A percentile compares a stretch with the other conserved stretches of the same genome.
phyloP scores from a whole-genome alignment of 331 rosid genomes.

The Pyrus hybrid region DNA sequence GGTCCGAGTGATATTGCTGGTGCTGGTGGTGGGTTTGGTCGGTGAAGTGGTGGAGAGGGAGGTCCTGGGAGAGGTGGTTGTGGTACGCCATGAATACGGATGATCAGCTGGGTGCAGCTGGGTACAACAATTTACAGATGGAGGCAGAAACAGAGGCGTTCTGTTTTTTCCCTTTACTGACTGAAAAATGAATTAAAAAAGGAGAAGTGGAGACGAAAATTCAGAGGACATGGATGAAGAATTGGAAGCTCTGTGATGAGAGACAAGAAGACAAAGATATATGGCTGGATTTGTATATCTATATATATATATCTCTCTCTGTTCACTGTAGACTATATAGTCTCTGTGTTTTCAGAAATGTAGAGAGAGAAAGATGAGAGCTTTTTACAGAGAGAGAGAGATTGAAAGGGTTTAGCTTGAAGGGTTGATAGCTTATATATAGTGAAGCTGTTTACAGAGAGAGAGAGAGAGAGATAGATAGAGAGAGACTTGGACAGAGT shows the following conservation, averaged over 20 bases:
- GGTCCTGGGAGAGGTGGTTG: constrained; percentile 57
- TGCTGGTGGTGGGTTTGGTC: constrained; percentile 47
- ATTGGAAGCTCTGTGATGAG: neutral
- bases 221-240: neutral
- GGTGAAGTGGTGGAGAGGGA: constrained; percentile 69
- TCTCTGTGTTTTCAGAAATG: neutral
- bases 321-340: neutral
- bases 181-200: neutral
- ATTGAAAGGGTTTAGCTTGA: neutral
- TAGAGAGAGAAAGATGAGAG: neutral
- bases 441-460: constrained; percentile 7
- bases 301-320: neutral
- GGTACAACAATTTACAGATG: neutral
- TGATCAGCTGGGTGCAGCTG: neutral
- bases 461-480: too few species aligned
- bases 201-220: neutral
- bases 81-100: constrained; percentile 63
- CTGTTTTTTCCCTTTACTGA: neutral
- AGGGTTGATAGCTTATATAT: neutral
- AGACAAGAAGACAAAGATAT: neutral
- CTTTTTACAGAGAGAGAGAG: neutral
- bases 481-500: neutral
- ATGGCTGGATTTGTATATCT: neutral
- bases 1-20: constrained; percentile 16
- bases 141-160: neutral